These are phyloP conservation scores for Aspergillus carbonarius DNA, from an alignment of 2,329 filamentous ascomycete species.

Conservation along the genomic window DNA sequence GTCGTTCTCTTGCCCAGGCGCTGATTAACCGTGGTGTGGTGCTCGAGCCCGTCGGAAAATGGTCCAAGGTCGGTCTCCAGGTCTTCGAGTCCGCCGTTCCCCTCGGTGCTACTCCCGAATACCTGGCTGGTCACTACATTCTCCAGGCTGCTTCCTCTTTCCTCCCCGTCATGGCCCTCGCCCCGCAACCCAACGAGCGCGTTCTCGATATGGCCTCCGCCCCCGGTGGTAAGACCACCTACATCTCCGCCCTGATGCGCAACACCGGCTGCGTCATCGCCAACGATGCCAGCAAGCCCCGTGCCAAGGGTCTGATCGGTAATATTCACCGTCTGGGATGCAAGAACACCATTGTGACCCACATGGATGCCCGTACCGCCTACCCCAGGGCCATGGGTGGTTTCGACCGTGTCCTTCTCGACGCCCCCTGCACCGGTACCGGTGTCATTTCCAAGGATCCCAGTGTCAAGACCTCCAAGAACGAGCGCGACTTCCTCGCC, in stretches of 20 bases:
- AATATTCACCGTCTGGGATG: constrained; percentile 94
- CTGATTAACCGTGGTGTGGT: constrained; percentile 96
- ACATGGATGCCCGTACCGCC: constrained; percentile 82
- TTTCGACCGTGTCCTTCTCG: constrained; percentile 90
- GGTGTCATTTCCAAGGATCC: constrained; percentile 97
- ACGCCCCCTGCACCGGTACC: constrained; percentile 93
- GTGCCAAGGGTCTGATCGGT: constrained; percentile 95
- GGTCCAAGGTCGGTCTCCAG: constrained; percentile 96
- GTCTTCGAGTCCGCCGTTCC: constrained; percentile 88
- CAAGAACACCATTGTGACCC: constrained; percentile 92
- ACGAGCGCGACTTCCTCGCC: constrained; percentile 87
- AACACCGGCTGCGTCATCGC: constrained; percentile 95
- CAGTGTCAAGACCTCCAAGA: constrained; percentile 98
- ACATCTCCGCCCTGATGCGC: constrained; percentile 95
- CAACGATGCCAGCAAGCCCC: constrained; percentile 91
- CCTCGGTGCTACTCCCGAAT: constrained; percentile 93
- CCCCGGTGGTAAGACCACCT: constrained; percentile 93
- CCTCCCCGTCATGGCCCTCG: constrained; percentile 94
- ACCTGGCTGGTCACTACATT: constrained; percentile 96
- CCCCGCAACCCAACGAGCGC: constrained; percentile 88
- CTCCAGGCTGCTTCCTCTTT: constrained; percentile 96
- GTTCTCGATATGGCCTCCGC: constrained; percentile 93
- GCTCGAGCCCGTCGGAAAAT: constrained; percentile 94
- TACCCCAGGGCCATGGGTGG: constrained; percentile 94
- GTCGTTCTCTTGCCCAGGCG: constrained; percentile 81